phyloP scores from a whole-genome alignment of 2,329 filamentous ascomycete genomes.

The Xylariaceae sp. region DNA sequence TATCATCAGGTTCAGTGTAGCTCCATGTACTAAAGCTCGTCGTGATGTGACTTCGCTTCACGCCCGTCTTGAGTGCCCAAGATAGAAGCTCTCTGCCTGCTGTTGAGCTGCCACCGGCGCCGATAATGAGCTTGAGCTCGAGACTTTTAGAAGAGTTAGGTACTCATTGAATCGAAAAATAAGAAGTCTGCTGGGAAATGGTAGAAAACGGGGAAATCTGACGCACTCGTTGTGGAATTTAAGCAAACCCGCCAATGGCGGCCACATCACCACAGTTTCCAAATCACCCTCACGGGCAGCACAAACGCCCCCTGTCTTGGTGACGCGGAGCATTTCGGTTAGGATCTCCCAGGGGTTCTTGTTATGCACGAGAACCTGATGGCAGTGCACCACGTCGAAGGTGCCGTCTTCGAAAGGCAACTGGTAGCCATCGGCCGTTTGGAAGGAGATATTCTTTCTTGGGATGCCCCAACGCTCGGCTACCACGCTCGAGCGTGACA shows the following conservation, averaged over 20 bases:
- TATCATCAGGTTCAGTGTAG: constrained; percentile 8
- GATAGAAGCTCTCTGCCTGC: constrained; percentile 1
- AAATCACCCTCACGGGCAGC: constrained; percentile 30
- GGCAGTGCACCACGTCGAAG: constrained; percentile 31
- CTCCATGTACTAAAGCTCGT: constrained; percentile 12
- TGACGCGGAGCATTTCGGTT: constrained; percentile 30
- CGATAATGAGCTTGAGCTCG: constrained; percentile 2
- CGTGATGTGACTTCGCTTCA: constrained; percentile 6
- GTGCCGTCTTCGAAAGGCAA: constrained; percentile 29
- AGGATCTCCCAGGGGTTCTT: constrained; percentile 21
- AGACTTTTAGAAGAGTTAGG: not conserved
- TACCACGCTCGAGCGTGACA: not conserved
- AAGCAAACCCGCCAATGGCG: not conserved
- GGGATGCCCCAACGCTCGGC: constrained; percentile 5
- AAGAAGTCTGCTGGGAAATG: too few relatives aligned
- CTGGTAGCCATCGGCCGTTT: constrained; percentile 32
- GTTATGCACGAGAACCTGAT: constrained; percentile 26
- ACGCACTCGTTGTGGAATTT: constrained; percentile 2
- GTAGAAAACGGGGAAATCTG: not conserved
- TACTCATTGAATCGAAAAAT: not conserved
- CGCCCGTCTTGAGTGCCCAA: constrained; percentile 5
- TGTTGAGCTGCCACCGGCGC: not conserved
- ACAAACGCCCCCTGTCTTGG: constrained; percentile 27
- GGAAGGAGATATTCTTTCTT: constrained; percentile 17
- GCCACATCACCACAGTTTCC: constrained; percentile 23